phyloP scores from a whole-genome alignment of 2,329 filamentous ascomycete species.

The Neodidymelliopsis sp. region DNA sequence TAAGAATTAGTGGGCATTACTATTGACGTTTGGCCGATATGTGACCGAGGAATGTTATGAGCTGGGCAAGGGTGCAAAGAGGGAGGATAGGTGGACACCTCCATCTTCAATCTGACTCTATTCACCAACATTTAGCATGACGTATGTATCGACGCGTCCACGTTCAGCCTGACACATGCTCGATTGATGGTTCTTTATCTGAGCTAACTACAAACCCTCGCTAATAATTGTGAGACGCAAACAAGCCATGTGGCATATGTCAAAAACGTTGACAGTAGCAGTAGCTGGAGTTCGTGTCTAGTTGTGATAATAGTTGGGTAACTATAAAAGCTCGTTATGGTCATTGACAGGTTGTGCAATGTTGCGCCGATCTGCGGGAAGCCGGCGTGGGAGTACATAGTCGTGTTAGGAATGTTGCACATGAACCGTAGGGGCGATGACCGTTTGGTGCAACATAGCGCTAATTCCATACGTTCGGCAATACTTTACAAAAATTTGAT shows the following conservation, averaged over 20 bases:
- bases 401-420: slow-evolving; percentile 17
- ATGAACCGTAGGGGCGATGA: slow-evolving; percentile 2
- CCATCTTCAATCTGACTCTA: neutral
- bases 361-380: neutral
- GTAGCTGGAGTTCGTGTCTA: neutral
- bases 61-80: slow-evolving; percentile 1
- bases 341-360: neutral
- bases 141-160: neutral
- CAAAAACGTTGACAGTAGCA: neutral
- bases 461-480: neutral
- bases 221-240: neutral
- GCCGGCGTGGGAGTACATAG: neutral
- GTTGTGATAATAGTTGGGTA: too few species aligned
- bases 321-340: too few species aligned
- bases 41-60: slow-evolving; percentile 10
- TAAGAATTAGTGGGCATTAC: too few species aligned
- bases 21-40: slow-evolving; percentile 3
- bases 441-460: slow-evolving; percentile 7
- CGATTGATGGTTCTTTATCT: too few species aligned
- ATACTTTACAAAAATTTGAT: slow-evolving; percentile 1
- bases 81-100: neutral
- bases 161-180: neutral
- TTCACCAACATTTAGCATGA: neutral
- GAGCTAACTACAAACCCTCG: neutral
- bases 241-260: neutral